These are phyloP conservation scores for Boletus sp. DNA, from an alignment of 768 basidiomycete species.

Conservation along the genomic window DNA sequence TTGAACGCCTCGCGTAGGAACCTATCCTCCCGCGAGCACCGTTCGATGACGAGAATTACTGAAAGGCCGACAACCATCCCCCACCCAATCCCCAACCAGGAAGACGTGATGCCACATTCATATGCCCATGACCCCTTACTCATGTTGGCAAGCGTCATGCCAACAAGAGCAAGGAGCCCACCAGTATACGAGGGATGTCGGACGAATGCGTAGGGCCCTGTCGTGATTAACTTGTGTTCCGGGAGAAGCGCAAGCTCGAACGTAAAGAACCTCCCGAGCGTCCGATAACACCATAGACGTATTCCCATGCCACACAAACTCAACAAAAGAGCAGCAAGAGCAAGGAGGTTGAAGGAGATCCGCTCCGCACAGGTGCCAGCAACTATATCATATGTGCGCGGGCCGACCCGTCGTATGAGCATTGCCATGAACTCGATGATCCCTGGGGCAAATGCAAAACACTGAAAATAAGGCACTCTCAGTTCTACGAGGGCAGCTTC, in stretches of 20 bases:
- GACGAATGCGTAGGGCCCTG: constrained; percentile 13
- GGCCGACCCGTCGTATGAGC: not conserved
- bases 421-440: not conserved
- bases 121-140: constrained; percentile 14
- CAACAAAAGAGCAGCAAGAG: constrained; percentile 5
- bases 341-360: constrained; percentile 3
- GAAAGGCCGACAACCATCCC: not conserved
- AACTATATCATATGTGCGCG: not conserved
- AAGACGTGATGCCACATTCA: constrained; percentile 4
- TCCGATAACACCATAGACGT: constrained; percentile 36
- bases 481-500: not conserved
- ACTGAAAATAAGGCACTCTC: not conserved
- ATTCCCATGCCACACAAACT: constrained; percentile 29
- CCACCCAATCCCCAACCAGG: constrained; percentile 12
- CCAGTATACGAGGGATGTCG: constrained; percentile 16
- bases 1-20: constrained; percentile 4
- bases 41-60: not conserved
- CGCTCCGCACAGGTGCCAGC: constrained; percentile 4
- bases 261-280: constrained; percentile 38
- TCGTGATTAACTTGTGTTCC: constrained; percentile 11
- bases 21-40: constrained; percentile 10
- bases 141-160: constrained; percentile 8
- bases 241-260: constrained; percentile 34
- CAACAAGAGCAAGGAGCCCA: not conserved
- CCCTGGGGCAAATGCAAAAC: not conserved